A percentile compares a stretch with the other conserved stretches of the same genome.
These are phyloP conservation scores for Magnolia kwangsiensis DNA, from an alignment of 164 flowering plant genomes.

Conservation along the genomic window DNA sequence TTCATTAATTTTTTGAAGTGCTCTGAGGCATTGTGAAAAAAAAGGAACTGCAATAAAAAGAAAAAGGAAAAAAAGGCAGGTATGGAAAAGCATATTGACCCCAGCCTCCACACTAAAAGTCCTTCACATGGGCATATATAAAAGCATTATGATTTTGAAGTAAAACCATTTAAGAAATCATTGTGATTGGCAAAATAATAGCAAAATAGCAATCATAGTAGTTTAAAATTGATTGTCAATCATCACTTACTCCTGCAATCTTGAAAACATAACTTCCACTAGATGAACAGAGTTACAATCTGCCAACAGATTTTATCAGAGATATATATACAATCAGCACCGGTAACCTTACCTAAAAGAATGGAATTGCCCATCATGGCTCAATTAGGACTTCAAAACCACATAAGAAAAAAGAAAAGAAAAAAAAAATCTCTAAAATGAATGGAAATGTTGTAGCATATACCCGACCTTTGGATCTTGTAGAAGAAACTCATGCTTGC, in stretches of 20 bases:
- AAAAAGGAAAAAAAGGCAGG: neutral
- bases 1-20: no score
- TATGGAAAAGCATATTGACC: neutral
- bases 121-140: neutral
- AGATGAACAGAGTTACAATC: neutral
- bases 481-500: slow-evolving; percentile 78
- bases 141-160: neutral
- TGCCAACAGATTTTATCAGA: neutral
- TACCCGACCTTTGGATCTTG: slow-evolving; percentile 62
- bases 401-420: no score
- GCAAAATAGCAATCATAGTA: neutral
- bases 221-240: no score
- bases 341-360: no score
- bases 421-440: neutral
- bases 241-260: neutral
- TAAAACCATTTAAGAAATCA: neutral
- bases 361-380: no score
- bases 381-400: no score
- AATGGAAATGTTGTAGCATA: slow-evolving; percentile 14
- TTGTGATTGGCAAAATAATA: neutral
- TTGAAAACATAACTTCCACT: neutral
- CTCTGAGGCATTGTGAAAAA: neutral
- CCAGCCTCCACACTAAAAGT: neutral
- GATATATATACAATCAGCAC: no score
- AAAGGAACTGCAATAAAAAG: neutral